Base-by-base conservation (phyloP, 2,329 filamentous ascomycete species). In the Orbilia quercus region DNA sequence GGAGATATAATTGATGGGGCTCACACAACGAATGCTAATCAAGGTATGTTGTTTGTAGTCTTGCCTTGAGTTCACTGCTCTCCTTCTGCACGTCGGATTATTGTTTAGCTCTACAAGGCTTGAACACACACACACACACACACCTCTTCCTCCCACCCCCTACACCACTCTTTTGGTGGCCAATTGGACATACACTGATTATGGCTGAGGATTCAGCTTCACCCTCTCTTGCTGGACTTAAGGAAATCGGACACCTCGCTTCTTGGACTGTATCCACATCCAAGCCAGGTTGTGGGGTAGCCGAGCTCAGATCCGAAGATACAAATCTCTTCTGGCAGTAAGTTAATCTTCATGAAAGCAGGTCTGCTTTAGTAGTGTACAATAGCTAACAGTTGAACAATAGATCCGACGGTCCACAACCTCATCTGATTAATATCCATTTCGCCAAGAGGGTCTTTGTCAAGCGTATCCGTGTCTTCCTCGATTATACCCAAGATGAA, bases 401-500 rank as follows among this genome's bases (percentile, higher is more conserved):
- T 62, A 90, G 88, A 80, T 94, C 91, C 1, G 91, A 95, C 78
- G 91, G 91, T 1, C 91, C 91, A 0, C 91, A 95, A 79, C 91
- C 91, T 2, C 91, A 95, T 78, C 86, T 89, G 75, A 84, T 95
- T 51, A 94, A 91, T 71, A 90, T 95, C 42, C 91, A 95, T 81
- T 95, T 95, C 80, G 88, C 92, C 81, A 92, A 92, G 77, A 86
- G 91, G 6, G 91, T 93, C 45, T 89, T 88, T 70, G 92, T 95
- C 74, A 88, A 89, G 3, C 87, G 88, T 25, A 88, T 95, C 57
- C 86, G 91, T n/a, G 87, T 95, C 77, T 93, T 90, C 77, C 88
- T 99, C 47, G 93, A 99, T 82, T 96, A 96, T 80, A 89, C 90
- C 75, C 87, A 91, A 60, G 95, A 99, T 81, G 95, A 99, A 82